These are phyloP conservation scores for Tetrahymena malaccensis DNA, from an alignment of 73 alveolate genomes.

Conservation along the genomic window DNA sequence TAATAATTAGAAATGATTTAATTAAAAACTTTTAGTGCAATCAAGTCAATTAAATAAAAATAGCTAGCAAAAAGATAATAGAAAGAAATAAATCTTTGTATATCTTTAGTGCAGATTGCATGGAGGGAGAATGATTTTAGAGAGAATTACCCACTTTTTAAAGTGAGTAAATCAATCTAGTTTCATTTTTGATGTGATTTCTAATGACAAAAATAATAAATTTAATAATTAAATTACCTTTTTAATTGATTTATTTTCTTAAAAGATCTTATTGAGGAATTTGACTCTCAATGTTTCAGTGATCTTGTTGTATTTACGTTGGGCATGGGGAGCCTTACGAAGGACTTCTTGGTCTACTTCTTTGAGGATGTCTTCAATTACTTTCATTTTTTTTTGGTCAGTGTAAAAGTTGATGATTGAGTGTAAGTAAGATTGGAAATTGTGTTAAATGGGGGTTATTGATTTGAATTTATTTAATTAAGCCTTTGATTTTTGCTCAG, in stretches of 20 bases:
- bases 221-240: background rate
- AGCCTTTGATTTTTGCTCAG: background rate
- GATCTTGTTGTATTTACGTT: background rate
- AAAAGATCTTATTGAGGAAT: background rate
- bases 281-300: background rate
- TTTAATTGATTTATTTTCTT: background rate
- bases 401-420: background rate
- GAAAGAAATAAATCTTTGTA: background rate
- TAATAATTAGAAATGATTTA: background rate
- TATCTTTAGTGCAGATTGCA: background rate
- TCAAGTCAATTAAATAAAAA: background rate
- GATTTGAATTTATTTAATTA: background rate
- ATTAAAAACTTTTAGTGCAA: background rate
- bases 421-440: background rate
- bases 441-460: background rate
- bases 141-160: background rate
- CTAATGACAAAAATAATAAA: background rate
- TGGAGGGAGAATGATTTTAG: background rate
- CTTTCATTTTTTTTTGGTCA: background rate
- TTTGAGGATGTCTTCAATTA: background rate
- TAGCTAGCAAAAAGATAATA: background rate
- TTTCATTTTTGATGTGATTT: background rate
- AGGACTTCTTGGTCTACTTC: background rate
- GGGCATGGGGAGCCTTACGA: slow-evolving; percentile 2
- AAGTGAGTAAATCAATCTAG: background rate